Base-by-base conservation (phyloP, 1,139 yeast species). In the Debaryomyces nepalensis region DNA sequence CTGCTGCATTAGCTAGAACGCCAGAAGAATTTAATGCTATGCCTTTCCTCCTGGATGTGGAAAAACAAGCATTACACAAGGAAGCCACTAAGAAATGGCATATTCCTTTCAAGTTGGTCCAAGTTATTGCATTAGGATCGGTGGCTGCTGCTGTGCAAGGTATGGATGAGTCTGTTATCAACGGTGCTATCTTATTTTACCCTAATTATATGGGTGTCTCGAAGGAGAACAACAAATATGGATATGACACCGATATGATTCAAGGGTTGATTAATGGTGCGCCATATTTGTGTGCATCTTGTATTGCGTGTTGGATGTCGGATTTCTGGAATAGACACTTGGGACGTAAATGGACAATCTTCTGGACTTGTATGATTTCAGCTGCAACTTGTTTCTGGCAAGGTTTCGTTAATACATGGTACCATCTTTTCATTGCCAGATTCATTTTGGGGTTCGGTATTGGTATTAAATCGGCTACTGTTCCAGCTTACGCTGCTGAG, bases 131-230 rank as follows among this genome's bases (percentile, higher is more conserved):
- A 12, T 78, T 87, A 59, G 85, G 91, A 32, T 85, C 96, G 5
- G 79, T 88, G 82, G 89, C 95, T 41, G 97, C 96, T 15, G 87
- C 91, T 6, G 91, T 89, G 26, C 96, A 88, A 63, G 97, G 97
- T 57, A 87, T 88, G 89, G 97, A 88, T 62, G 96, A 88, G 61
- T 77, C 95, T 1, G 96, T 87, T 16, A 78, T 86, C 45, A 87
- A 87, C 55, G 97, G 96, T 50, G 96, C 96, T 7, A 79, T 83
- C 43, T 65, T 87, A 37, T 84, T 81, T 57, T 87, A 82, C 62
- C 88, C 91, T 4, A 53, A 55, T 2, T 61, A 60, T 1, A 73
- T 86, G 58, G 83, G 81, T 1, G 70, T 84, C 40, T 73, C 68
- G 19, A 68, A 72, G 26, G 71, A 84, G 55, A 76, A 79, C 35